phyloP scores from a whole-genome alignment of 331 rosid species.

The Ulmus americana region DNA sequence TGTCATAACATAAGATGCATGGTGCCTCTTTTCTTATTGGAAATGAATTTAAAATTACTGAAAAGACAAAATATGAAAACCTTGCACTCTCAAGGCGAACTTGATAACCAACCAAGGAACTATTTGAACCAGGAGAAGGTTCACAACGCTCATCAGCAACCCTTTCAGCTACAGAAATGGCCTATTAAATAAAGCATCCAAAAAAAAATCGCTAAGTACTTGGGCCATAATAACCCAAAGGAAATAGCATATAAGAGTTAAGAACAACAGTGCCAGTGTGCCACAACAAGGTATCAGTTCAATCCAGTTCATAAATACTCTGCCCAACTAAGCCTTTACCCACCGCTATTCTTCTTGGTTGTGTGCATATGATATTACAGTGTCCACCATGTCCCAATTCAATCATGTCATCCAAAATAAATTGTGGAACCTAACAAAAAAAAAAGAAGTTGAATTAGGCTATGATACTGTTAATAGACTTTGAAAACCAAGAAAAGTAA shows the following conservation, averaged over 20 bases:
- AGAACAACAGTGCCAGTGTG: neutral
- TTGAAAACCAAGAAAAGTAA: constrained; percentile 6
- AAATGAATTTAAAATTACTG: neutral
- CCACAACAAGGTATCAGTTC: neutral
- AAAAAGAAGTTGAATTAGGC: no score
- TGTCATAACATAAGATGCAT: neutral
- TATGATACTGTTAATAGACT: neutral
- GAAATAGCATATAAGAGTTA: neutral
- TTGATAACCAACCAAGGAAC: constrained; percentile 95
- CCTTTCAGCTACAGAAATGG: constrained; percentile 94
- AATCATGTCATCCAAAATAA: constrained; percentile 88
- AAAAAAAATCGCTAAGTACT: neutral
- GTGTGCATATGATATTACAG: constrained; percentile 87
- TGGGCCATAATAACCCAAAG: neutral
- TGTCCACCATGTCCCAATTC: constrained; percentile 68
- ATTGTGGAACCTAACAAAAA: constrained; percentile 77
- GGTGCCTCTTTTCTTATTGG: neutral
- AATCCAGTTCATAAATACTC: neutral
- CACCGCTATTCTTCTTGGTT: constrained; percentile 98
- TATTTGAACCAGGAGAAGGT: constrained; percentile 77
- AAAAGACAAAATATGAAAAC: constrained; percentile 35
- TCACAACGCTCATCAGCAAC: constrained; percentile 92
- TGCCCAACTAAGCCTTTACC: constrained; percentile 9
- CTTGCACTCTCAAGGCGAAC: constrained; percentile 97
- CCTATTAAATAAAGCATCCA: constrained; percentile 41